These are phyloP conservation scores for Claviceps digitariae DNA, from an alignment of 2,329 filamentous ascomycete genomes.

Conservation along the genomic window DNA sequence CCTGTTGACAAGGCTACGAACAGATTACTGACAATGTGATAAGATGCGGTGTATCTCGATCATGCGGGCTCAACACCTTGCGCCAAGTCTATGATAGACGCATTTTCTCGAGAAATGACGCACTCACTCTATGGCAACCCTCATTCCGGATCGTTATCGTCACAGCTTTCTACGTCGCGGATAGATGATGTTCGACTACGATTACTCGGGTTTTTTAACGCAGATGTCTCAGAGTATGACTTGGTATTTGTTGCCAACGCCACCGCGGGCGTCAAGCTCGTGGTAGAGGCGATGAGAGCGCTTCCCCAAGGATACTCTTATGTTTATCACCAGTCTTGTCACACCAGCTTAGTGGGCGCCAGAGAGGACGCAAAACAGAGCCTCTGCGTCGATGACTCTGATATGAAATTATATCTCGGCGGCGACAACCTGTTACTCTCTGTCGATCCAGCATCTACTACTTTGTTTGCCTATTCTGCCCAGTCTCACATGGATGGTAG, in stretches of 20 bases:
- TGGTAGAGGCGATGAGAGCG: constrained; percentile 63
- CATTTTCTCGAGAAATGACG: constrained; percentile 67
- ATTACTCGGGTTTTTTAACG: constrained; percentile 64
- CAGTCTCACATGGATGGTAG: constrained; percentile 89
- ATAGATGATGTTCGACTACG: constrained; percentile 65
- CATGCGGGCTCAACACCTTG: constrained; percentile 89
- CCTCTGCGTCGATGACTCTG: constrained; percentile 51
- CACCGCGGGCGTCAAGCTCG: constrained; percentile 79
- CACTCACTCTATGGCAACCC: constrained; percentile 77
- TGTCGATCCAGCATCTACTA: constrained; percentile 11
- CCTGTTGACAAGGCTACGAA: not conserved
- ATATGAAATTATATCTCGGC: constrained; percentile 52
- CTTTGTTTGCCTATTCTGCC: constrained; percentile 66
- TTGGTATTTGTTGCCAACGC: constrained; percentile 86
- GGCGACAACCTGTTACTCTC: constrained; percentile 19
- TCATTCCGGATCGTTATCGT: constrained; percentile 73
- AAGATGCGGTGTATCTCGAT: constrained; percentile 72
- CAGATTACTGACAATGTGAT: not conserved
- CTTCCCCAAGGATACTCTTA: constrained; percentile 62
- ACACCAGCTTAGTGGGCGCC: constrained; percentile 77
- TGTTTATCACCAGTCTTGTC: constrained; percentile 68
- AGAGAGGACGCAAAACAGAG: constrained; percentile 55
- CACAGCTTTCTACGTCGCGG: constrained; percentile 58
- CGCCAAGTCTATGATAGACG: constrained; percentile 66
- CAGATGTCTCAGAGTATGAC: constrained; percentile 70